Conservation (phyloP, 176 grass and related monocot genomes). For the Leersia perrieri region DNA sequence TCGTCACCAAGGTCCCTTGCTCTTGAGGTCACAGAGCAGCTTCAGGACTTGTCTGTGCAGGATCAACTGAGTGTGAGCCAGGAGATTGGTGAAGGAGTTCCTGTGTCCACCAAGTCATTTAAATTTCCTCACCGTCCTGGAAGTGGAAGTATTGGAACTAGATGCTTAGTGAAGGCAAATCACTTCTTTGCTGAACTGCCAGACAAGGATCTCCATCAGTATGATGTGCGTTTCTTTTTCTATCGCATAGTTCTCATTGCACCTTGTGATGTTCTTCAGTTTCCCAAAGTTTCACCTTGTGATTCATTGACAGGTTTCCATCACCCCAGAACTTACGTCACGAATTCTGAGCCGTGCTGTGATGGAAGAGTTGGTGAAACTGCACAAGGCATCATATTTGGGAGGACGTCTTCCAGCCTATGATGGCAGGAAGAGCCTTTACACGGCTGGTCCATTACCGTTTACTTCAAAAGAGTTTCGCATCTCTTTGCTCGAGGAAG, state of each 20-base stretch:
- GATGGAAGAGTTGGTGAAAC: constrained; percentile 67
- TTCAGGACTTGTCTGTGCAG: constrained; percentile 48
- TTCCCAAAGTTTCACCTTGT: neutral
- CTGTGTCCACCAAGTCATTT: constrained; percentile 43
- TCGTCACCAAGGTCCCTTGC: constrained; percentile 14
- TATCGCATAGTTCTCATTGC: neutral
- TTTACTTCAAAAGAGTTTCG: constrained; percentile 77
- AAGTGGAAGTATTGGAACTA: constrained; percentile 58
- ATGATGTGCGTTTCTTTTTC: constrained; percentile 64
- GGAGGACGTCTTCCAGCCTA: constrained; percentile 87
- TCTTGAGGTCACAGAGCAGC: constrained; percentile 28
- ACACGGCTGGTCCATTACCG: constrained; percentile 79
- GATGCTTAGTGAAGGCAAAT: constrained; percentile 86
- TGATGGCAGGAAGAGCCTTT: constrained; percentile 87
- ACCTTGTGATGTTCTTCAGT: neutral
- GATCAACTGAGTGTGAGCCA: constrained; percentile 29
- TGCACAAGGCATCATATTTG: constrained; percentile 58
- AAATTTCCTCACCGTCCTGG: constrained; percentile 79
- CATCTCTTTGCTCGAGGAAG: constrained; percentile 61
- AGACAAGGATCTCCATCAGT: constrained; percentile 88
- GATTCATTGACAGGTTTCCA: constrained; percentile 55
- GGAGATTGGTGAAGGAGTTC: constrained; percentile 32
- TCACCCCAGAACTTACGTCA: constrained; percentile 59
- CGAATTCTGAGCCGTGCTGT: constrained; percentile 61
- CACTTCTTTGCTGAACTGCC: constrained; percentile 91